These are phyloP conservation scores for Dactylellina drechsleri DNA, from an alignment of 2,329 filamentous ascomycete species.

Conservation along the genomic window DNA sequence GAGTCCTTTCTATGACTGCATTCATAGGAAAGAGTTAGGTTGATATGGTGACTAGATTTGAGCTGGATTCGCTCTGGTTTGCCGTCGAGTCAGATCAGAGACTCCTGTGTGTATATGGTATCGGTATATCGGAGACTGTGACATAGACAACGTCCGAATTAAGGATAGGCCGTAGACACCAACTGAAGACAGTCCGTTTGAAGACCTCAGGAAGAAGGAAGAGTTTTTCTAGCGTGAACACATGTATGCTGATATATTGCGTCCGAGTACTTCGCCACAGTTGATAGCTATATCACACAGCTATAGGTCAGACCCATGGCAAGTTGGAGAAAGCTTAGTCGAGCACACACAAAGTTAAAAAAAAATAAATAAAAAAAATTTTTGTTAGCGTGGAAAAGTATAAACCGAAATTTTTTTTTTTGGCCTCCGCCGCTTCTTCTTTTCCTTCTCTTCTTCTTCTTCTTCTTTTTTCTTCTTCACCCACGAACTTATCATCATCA, in stretches of 20 bases:
- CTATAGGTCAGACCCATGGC: background rate
- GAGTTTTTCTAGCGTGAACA: conserved; percentile 42
- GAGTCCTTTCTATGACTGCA: background rate
- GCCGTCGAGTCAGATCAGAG: background rate
- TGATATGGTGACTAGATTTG: conserved; percentile 8
- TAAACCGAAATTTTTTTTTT: conserved; percentile 29
- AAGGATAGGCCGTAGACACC: conserved; percentile 7
- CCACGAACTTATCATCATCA: conserved; percentile 45
- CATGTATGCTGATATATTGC: too few relatives aligned
- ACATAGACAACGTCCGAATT: conserved; percentile 11
- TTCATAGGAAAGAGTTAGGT: background rate
- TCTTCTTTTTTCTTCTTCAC: conserved; percentile 43
- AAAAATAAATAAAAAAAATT: too few relatives aligned
- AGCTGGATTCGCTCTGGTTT: conserved; percentile 31
- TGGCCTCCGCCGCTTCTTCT: conserved; percentile 21
- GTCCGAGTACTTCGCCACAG: conserved; percentile 40
- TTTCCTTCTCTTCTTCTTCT: conserved; percentile 33
- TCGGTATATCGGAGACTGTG: background rate
- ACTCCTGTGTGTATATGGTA: too few relatives aligned
- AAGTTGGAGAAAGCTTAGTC: background rate
- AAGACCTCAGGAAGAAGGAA: conserved; percentile 9
- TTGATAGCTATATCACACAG: background rate
- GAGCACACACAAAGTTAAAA: background rate
- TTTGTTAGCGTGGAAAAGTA: conserved; percentile 12
- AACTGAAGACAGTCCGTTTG: background rate